Evolutionary conservation across 257 asterid genomes (phyloP).

Genomic region (Phtheirospermum japonicum): DNA sequence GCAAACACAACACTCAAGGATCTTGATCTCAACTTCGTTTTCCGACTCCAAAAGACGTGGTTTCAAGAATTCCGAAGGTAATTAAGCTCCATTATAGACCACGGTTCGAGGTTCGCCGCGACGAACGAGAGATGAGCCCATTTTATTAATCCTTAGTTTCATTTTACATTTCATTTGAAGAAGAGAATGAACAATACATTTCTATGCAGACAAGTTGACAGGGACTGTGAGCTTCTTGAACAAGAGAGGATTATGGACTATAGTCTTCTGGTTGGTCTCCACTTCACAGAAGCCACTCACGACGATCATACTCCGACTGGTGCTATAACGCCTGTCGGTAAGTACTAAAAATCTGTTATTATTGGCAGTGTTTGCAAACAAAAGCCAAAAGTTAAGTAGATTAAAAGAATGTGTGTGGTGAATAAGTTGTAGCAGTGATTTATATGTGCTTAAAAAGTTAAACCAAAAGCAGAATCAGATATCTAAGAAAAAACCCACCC

Average conservation of each 20-base stretch:
- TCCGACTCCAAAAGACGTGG: constrained; percentile 79
- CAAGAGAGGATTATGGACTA: constrained; percentile 79
- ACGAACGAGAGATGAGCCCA: too few species aligned
- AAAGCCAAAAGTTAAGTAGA: background rate
- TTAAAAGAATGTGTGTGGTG: background rate
- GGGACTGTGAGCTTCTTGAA: constrained; percentile 73
- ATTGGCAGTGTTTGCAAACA: background rate
- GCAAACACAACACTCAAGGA: constrained; percentile 89
- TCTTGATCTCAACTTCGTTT: constrained; percentile 82
- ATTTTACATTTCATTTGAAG: background rate
- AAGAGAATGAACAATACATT: background rate
- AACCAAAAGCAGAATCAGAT: too few species aligned
- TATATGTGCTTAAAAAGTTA: too few species aligned
- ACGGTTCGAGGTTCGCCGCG: background rate
- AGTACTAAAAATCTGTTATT: constrained; percentile 7
- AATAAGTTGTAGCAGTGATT: too few species aligned
- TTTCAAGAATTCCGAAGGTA: constrained; percentile 83
- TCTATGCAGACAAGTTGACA: constrained; percentile 64
- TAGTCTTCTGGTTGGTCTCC: constrained; percentile 74
- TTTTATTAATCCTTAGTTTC: too few species aligned
- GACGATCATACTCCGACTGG: constrained; percentile 45
- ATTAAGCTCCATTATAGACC: background rate
- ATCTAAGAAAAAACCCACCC: background rate
- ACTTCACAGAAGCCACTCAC: constrained; percentile 45
- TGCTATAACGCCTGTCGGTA: constrained; percentile 40